phyloP scores from a whole-genome alignment of 768 basidiomycete species.

The Macrolepiota dolichaula region DNA sequence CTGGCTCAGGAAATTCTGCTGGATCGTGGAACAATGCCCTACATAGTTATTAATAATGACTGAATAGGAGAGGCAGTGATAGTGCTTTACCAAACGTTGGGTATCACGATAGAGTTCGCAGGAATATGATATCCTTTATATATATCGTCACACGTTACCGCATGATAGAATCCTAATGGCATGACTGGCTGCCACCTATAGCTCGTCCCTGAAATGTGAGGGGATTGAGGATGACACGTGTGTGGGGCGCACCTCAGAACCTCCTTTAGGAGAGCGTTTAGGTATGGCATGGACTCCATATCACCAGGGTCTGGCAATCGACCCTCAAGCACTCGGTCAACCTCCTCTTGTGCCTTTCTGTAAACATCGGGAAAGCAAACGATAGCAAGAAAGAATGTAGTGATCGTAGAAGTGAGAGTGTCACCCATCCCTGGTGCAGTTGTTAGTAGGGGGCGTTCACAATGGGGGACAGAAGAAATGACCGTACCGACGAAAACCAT shows the following conservation, averaged over 20 bases:
- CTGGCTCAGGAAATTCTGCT: conserved; percentile 41
- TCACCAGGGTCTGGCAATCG: conserved; percentile 18
- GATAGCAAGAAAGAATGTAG: conserved; percentile 15
- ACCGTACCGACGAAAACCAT: conserved; percentile 18
- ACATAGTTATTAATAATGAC: conserved; percentile 23
- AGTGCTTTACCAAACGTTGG: conserved; percentile 9
- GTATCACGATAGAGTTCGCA: conserved; percentile 4
- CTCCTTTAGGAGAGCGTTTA: conserved; percentile 18
- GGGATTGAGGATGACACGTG: conserved; percentile 13
- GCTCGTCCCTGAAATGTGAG: background rate
- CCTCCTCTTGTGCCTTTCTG: conserved; percentile 35
- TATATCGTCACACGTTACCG: conserved; percentile 6
- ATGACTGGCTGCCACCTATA: conserved; percentile 5
- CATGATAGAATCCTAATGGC: conserved; percentile 2
- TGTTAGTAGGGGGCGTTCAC: no score
- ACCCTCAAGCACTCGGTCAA: conserved; percentile 28
- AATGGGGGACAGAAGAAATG: background rate
- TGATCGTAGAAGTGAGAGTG: background rate
- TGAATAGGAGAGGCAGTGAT: background rate
- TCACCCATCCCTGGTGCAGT: no score
- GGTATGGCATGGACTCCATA: conserved; percentile 17
- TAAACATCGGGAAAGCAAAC: conserved; percentile 27
- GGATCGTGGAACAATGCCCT: conserved; percentile 39
- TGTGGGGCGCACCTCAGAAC: conserved; percentile 14
- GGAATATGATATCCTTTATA: conserved; percentile 16